Base-by-base conservation (phyloP, 805 yeast species). In the Pichia thaimueangensis region DNA sequence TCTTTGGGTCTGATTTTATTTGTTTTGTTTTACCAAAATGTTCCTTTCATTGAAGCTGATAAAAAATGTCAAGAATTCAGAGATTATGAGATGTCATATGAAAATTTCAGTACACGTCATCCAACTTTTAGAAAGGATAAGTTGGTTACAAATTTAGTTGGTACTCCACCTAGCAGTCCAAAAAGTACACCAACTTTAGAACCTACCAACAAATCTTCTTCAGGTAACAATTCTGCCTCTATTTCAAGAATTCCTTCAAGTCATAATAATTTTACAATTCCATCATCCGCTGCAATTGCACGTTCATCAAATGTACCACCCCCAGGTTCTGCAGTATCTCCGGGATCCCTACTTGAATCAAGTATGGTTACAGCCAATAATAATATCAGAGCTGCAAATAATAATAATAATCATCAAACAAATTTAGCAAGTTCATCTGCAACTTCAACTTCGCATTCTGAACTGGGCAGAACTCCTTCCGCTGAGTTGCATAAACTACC, bases 1-100 rank as follows among this genome's bases (percentile, higher is more conserved):
- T 79, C 86, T 0, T 59, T 85, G 32, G 95, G 94, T 30, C 71
- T 85, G 65, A 59, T 85, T 20, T 62, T 85, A 35, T 80, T 81
- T 54, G 77, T 82, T 30, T 59, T 84, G 10, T 72, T 77, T 4
- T 74, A 77, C 58, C 70, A 73, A 36, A 70, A 72, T 5, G 69
- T 76, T 1, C 93, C 93, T 0, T 85, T 84, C 58, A 64, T 63
- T 42, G 69, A 69, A 42, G 74, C 87, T 3, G 63, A 67, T 24
- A 58, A 57, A 34, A 47, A 69, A 13, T 55, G 55, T 42, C 69
- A 73, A 35, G 68, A 65, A 31, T 85, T 63, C 58, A 67, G 89
- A 54, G 89, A 82, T 40, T 85, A 74, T 58, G 61, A 56, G 19
- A 37, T 43, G 20, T 50, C 60, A 5, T 56, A 59, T 52, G 69